Base-by-base conservation (phyloP, 2,329 filamentous ascomycete genomes). In the Arthrobotrys sphaeroides region DNA sequence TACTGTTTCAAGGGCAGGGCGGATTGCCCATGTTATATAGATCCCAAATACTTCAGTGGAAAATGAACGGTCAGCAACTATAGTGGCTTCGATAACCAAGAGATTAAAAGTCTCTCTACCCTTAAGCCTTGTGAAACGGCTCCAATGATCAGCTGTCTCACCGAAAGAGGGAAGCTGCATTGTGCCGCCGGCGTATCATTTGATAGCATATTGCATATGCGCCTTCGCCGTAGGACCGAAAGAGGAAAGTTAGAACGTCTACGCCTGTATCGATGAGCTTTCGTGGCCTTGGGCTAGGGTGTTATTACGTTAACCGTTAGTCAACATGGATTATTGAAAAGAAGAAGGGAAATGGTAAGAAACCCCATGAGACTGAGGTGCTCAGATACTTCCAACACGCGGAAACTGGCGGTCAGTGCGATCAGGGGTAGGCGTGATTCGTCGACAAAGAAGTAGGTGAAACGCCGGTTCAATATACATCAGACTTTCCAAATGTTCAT, bases 161-260 rank as follows among this genome's bases (percentile, higher is more conserved):
- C 36, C 53, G 36, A 45, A 74, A 67, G 53, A 67, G 69, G 69
- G 69, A 60, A 67, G 62, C 55, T 67, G 62, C 69, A 67, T 61
- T 40, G 24, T 65, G 69, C 53, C 62, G 69, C 55, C 36, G 43
- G 20, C 31, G 38, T 45, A 55, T 67, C 69, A 74, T 45, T 74
- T 74, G 69, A 67, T 74, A 22, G 3, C 18, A 7, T 7, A 24
- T 28, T 55, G 51, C 51, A 55, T 38, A 22, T 26, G 18, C 49
- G 10, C 36, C 42, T 62, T 61, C 24, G 55, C 43, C 53, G 65
- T 62, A n/a, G 60, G 36, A 36, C 62, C 61, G 18, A 65, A 74
- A 66, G 43, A 67, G 53, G 69, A 36, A 74, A 66, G 69, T 74
- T 66, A 12, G 28, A 62, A 62, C 24, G 12, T 33, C 33, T 16